phyloP scores from a whole-genome alignment of 1,284 basidiomycete genomes.

The Malassezia sp. region DNA sequence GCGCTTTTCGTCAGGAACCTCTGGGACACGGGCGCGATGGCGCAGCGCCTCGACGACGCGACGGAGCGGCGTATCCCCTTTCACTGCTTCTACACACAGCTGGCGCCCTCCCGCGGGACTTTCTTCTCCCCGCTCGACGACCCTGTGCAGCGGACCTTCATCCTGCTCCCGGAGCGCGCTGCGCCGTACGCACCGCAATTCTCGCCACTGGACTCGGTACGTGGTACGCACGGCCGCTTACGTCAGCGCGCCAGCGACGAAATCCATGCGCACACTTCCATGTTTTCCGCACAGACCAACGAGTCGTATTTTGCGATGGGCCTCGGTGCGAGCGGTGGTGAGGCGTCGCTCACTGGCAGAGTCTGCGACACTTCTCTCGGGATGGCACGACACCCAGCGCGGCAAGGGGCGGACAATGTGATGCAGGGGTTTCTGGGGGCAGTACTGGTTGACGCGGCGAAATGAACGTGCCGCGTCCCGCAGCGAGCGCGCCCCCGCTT shows the following conservation, averaged over 20 bases:
- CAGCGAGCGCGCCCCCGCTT: no score
- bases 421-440: no score
- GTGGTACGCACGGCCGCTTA: background rate
- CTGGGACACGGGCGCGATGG: constrained; percentile 66
- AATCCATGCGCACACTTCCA: constrained; percentile 72
- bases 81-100: constrained; percentile 38
- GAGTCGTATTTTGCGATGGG: constrained; percentile 82
- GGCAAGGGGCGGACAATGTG: background rate
- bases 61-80: constrained; percentile 49
- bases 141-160: constrained; percentile 24
- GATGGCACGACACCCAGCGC: no score
- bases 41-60: constrained; percentile 49
- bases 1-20: constrained; percentile 77
- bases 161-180: constrained; percentile 27
- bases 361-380: background rate
- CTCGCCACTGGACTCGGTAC: constrained; percentile 18
- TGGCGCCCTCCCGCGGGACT: constrained; percentile 16
- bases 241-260: constrained; percentile 61
- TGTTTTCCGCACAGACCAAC: constrained; percentile 73
- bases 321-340: constrained; percentile 26
- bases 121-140: constrained; percentile 2
- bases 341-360: no score
- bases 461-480: no score
- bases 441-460: no score
- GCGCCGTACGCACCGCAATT: constrained; percentile 20